Base-by-base conservation (phyloP, 805 yeast species). In the Candida berthetii region DNA sequence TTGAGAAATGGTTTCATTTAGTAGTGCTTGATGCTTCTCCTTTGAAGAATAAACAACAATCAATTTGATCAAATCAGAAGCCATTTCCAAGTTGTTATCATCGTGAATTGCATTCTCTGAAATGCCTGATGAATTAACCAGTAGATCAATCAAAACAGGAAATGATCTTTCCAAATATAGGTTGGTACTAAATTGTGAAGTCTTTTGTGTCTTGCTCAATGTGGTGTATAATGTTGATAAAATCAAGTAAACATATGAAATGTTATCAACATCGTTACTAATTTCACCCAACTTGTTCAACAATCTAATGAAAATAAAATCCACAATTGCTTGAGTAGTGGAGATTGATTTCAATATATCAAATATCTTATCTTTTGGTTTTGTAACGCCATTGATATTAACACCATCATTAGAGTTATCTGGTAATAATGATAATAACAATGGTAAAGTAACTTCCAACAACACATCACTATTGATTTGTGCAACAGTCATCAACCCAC, bases 371-470 rank as follows among this genome's bases (percentile, higher is more conserved):
- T 48, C 55, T 39, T 53, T 50, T 34, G 57, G 42, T 35, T 50
- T 55, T 0, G 37, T 52, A 18, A 55, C 58, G 5, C 50, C 55
- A 29, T 48, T 54, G 37, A 57, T 43, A 2, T 46, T 42, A 4
- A 56, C 43, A 0, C 47, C 56, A 3, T 68, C 62, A 13, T 57
- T 47, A 7, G 55, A 63, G 15, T 66, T 62, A n/a, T 67, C 69
- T 3, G 85, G 82, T 19, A 83, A 61, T 16, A 72, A 55, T 2
- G 73, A 57, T 10, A 82, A 52, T 42, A 81, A 57, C 19, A 65
- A 69, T 7, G 82, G 84, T 36, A 78, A 61, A 1, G 80, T 68
- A 17, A 70, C 57, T 20, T 74, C 78, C 20, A 78, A 56, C 1
- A 84, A 71, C 2, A 73, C 51, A 22, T 64, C 53, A 5, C 66